Conservation (phyloP, 768 basidiomycete species). For the Chlorophyllum brunneum region DNA sequence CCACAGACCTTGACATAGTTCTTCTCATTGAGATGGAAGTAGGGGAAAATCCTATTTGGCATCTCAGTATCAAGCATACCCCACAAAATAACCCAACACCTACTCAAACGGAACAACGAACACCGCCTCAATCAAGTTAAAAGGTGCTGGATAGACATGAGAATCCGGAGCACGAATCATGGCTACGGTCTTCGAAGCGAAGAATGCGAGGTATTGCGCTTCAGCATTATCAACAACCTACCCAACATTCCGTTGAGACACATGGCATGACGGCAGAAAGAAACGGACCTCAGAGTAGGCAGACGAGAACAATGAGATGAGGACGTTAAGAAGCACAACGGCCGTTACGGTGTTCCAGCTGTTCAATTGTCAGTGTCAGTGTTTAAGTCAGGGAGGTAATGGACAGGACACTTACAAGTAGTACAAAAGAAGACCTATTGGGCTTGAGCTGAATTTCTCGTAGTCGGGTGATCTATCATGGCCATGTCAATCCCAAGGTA, state of each 20-base stretch:
- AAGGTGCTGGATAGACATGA: slow-evolving; percentile 89
- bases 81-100: slow-evolving; percentile 24
- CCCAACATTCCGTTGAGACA: neutral
- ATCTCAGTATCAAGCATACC: neutral
- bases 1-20: slow-evolving; percentile 55
- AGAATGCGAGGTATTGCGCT: slow-evolving; percentile 88
- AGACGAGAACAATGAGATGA: slow-evolving; percentile 94
- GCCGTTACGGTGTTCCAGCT: slow-evolving; percentile 85
- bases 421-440: slow-evolving; percentile 63
- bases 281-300: slow-evolving; percentile 78
- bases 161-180: slow-evolving; percentile 87
- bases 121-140: slow-evolving; percentile 82
- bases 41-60: slow-evolving; percentile 27
- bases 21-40: slow-evolving; percentile 40
- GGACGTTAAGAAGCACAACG: slow-evolving; percentile 84
- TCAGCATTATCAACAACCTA: slow-evolving; percentile 82
- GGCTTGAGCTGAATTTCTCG: slow-evolving; percentile 45
- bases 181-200: slow-evolving; percentile 78
- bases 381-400: no score
- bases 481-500: neutral
- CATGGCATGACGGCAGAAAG: neutral
- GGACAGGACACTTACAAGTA: slow-evolving; percentile 75
- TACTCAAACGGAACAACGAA: slow-evolving; percentile 86
- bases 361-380: neutral
- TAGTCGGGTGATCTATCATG: slow-evolving; percentile 60